Evolutionary conservation across 2,329 filamentous ascomycete genomes (phyloP).

Genomic region (Emergomyces africanus): DNA sequence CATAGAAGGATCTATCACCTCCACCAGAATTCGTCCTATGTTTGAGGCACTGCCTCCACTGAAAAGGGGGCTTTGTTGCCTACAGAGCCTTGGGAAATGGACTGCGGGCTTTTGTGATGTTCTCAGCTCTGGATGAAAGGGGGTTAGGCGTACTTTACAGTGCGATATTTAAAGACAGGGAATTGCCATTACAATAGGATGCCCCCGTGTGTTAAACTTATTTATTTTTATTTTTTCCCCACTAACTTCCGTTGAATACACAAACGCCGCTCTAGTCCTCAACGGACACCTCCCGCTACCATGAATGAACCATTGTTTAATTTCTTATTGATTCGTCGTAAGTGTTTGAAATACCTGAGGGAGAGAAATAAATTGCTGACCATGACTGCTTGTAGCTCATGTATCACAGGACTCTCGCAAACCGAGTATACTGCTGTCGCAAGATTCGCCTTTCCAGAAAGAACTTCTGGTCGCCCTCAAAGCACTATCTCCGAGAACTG

Average conservation of each 20-base stretch:
- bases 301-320: neutral
- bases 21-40: neutral
- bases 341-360: neutral
- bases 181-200: neutral
- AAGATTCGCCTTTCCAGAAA: neutral
- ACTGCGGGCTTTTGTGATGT: neutral
- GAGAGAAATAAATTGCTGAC: neutral
- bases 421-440: neutral
- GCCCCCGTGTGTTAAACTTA: neutral
- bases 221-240: neutral
- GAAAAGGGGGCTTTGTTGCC: neutral
- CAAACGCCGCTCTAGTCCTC: neutral
- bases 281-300: neutral
- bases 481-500: neutral
- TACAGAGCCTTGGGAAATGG: neutral
- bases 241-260: neutral
- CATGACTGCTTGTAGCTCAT: neutral
- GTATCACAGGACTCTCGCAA: neutral
- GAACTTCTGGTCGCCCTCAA: neutral
- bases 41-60: neutral
- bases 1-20: constrained; percentile 17
- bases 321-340: neutral
- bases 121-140: neutral
- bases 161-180: neutral
- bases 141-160: neutral